Evolutionary conservation across 306 rosid species (phyloP), one percentile per base, ranked within the genome.

Genomic region (Rosa rugosa): DNA sequence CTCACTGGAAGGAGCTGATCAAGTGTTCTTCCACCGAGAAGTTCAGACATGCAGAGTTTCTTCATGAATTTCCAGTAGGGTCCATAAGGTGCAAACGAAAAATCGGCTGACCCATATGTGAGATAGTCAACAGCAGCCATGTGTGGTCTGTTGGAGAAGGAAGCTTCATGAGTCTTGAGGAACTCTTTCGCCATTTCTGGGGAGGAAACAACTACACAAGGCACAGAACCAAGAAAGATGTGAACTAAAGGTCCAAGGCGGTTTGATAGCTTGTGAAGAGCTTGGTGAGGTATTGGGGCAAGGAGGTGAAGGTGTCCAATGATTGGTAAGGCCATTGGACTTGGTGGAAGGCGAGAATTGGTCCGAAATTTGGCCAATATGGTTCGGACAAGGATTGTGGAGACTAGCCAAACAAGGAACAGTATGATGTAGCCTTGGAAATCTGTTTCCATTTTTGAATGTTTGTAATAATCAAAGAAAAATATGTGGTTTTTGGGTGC

Each of bases 61-160:
- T 83, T 89, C 86, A 85, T 76, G 89, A 92, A 85, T 84, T 83
- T 88, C 92, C 92, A 89, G 6, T 68, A 83, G 1, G 74, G 84
- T 51, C 90, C 91, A 62, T 80, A 80, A 2, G 87, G 88, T 0
- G 86, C 90, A 22, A 84, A 80, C 11, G 82, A n/a, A 71, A 87
- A 87, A 66, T 76, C 83, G 45, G 82, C 81, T 41, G 82, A 76
- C 7, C 84, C 88, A 8, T 84, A 84, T 8, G 87, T 77, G 6
- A 84, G 71, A 27, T 84, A 84, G 50, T 84, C 82, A 20, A 80
- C 73, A 5, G 77, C 77, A 2, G 79, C n/a, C 40, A 46, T 71
- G 2, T 59, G 49, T 49, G 87, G 87, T 20, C 82, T 71, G 72
- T 75, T 77, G 5, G 75, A 40, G 65, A 84, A 85, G 23, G 84